Conservation (phyloP, 345 rosid species). For the Eucalyptus viminalis region DNA sequence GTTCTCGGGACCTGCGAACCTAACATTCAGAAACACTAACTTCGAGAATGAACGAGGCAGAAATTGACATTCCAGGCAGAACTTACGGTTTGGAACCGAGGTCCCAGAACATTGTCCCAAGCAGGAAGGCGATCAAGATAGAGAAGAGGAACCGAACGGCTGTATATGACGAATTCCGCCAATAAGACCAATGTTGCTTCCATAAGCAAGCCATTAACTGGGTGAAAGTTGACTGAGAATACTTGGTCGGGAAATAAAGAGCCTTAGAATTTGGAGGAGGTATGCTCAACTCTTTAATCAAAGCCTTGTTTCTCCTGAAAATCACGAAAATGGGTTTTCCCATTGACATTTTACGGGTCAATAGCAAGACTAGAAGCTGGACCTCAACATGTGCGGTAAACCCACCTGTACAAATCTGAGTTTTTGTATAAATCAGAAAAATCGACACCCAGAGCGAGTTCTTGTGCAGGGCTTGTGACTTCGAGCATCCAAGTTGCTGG, state of each 20-base stretch:
- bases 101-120: constrained; percentile 34
- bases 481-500: constrained; percentile 62
- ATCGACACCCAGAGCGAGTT: constrained; percentile 14
- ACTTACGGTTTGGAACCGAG: constrained; percentile 18
- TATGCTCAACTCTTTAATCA: constrained; percentile 11
- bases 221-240: constrained; percentile 8
- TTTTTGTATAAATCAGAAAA: constrained; percentile 18
- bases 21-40: background rate
- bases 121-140: constrained; percentile 10
- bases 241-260: constrained; percentile 11
- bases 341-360: background rate
- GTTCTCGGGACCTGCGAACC: background rate
- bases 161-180: constrained; percentile 31
- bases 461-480: constrained; percentile 21
- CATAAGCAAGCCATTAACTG: constrained; percentile 34
- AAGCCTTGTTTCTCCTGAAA: constrained; percentile 44
- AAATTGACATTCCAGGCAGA: background rate
- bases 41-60: background rate
- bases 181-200: constrained; percentile 33
- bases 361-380: background rate
- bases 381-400: background rate
- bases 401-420: constrained; percentile 23
- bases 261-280: constrained; percentile 19
- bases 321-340: background rate
- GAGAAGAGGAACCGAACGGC: constrained; percentile 29